These are phyloP conservation scores for Scalesia atractyloides DNA, from an alignment of 129 eudicot genomes.

Conservation along the genomic window DNA sequence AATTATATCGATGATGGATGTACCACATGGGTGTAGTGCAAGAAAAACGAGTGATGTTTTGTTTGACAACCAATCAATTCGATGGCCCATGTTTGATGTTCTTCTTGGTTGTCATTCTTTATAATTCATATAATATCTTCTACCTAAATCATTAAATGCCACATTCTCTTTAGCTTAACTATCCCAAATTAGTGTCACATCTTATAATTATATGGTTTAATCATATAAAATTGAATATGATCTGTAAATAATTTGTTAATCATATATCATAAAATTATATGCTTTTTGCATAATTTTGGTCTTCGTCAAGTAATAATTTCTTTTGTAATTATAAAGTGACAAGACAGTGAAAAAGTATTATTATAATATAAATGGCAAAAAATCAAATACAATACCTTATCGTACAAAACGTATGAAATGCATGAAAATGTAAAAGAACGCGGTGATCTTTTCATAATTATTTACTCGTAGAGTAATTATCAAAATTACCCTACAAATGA, in stretches of 20 bases:
- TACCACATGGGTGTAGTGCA: slow-evolving; percentile 36
- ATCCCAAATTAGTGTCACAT: slow-evolving; percentile 14
- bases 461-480: too few relatives aligned
- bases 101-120: slow-evolving; percentile 31
- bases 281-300: background rate
- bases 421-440: too few relatives aligned
- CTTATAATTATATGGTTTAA: slow-evolving; percentile 1
- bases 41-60: slow-evolving; percentile 27
- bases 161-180: slow-evolving; percentile 18
- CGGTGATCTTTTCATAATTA: too few relatives aligned
- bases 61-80: slow-evolving; percentile 41
- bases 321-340: background rate
- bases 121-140: slow-evolving; percentile 32
- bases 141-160: slow-evolving; percentile 31
- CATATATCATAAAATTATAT: background rate
- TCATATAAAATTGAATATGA: background rate
- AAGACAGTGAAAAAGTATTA: background rate
- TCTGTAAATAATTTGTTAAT: background rate
- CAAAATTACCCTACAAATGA: too few relatives aligned
- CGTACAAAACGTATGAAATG: too few relatives aligned
- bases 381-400: too few relatives aligned
- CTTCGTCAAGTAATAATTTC: background rate
- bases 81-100: slow-evolving; percentile 32
- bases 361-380: too few relatives aligned
- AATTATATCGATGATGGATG: slow-evolving; percentile 22